phyloP scores from a whole-genome alignment of 2,329 filamentous ascomycete species.

The Cercospora brassicicola region DNA sequence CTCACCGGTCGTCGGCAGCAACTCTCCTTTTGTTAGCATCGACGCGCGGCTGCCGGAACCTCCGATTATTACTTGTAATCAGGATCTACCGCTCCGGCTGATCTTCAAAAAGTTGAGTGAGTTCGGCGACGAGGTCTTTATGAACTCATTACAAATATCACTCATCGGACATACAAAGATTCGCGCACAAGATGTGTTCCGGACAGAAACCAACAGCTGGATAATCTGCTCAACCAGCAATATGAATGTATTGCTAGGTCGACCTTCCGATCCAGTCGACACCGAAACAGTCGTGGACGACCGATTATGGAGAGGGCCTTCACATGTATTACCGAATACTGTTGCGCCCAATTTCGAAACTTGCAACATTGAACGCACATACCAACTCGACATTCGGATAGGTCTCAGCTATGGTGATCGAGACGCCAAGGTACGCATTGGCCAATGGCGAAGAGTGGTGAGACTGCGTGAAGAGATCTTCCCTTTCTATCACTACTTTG shows the following conservation, averaged over 20 bases:
- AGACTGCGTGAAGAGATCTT: constrained; percentile 6
- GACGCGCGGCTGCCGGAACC: constrained; percentile 86
- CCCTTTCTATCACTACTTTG: neutral
- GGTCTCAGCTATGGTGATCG: constrained; percentile 71
- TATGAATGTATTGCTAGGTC: constrained; percentile 69
- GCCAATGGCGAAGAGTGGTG: constrained; percentile 28
- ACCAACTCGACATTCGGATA: constrained; percentile 79
- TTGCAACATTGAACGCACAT: constrained; percentile 80
- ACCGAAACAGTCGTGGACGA: constrained; percentile 54
- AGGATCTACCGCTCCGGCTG: constrained; percentile 76
- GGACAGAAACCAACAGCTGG: constrained; percentile 72
- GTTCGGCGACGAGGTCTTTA: constrained; percentile 67
- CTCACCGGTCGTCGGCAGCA: constrained; percentile 31
- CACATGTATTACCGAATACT: constrained; percentile 72
- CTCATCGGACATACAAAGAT: constrained; percentile 78
- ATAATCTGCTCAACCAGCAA: constrained; percentile 71
- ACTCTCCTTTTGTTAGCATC: constrained; percentile 64
- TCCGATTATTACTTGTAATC: constrained; percentile 83
- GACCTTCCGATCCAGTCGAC: constrained; percentile 57
- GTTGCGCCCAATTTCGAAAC: constrained; percentile 83
- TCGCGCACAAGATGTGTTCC: constrained; percentile 70
- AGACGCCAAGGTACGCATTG: constrained; percentile 46
- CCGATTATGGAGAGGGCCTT: constrained; percentile 65
- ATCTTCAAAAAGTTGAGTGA: constrained; percentile 74
- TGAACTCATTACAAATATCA: constrained; percentile 78